phyloP scores from a whole-genome alignment of 2,329 filamentous ascomycete species.

The Alternaria metachromatica region DNA sequence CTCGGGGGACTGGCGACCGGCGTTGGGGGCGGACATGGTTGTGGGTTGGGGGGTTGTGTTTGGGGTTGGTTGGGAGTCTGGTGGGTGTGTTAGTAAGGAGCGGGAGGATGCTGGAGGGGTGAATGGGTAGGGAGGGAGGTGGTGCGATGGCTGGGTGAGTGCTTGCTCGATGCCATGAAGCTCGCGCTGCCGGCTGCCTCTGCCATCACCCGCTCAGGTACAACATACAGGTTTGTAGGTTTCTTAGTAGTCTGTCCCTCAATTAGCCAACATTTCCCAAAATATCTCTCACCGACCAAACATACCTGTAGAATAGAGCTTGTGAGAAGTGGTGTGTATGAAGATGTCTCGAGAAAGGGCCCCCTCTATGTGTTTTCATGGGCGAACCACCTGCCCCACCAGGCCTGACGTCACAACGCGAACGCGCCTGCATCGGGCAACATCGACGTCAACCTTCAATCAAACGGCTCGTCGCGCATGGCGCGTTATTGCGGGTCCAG shows the following conservation, averaged over 20 bases:
- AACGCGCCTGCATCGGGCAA: constrained; percentile 24
- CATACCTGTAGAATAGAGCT: constrained; percentile 1
- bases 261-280: neutral
- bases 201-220: neutral
- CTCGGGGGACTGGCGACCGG: constrained; percentile 79
- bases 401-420: constrained; percentile 31
- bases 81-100: neutral
- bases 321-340: neutral
- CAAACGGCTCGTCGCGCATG: constrained; percentile 8
- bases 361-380: constrained; percentile 14
- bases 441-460: constrained; percentile 34
- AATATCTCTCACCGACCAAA: neutral
- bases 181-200: neutral
- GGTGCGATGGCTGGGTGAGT: neutral
- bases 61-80: neutral
- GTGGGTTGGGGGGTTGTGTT: neutral
- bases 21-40: constrained; percentile 67
- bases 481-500: constrained; percentile 3
- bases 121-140: neutral
- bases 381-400: constrained; percentile 25
- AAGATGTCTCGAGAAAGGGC: constrained; percentile 1
- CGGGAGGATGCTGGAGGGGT: neutral
- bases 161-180: neutral
- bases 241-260: neutral
- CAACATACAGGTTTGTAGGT: neutral